Base-by-base conservation (phyloP, 805 yeast genomes). In the Starmerella potacharoeniae region DNA sequence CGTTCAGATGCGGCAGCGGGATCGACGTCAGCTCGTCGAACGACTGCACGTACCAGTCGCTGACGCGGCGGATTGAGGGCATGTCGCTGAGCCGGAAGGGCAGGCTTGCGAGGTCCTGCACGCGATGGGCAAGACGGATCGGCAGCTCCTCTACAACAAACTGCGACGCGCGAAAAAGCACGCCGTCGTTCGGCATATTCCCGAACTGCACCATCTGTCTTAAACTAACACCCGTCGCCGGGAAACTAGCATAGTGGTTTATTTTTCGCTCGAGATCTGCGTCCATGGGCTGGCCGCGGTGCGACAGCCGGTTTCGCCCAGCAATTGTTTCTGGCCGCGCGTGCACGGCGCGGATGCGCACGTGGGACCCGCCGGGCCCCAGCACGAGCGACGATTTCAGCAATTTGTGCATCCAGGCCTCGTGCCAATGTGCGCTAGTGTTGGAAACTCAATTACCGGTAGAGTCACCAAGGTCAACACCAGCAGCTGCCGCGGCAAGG, bases 121-220 rank as follows among this genome's bases (percentile, higher is more conserved):
- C 95, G 52, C 95, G 77, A 64, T 84, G 86, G 2, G 95, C 95
- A 49, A 88, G 74, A 57, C 96, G 75, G 43, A 88, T 86, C 1
- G 96, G 96, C 37, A 89, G 75, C 68, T 89, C 96, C 65, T 86
- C 87, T 1, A 84, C 86, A 9, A 85, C 81, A 66, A 88, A 88
- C 67, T 84, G 86, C 6, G 90, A 83, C 0, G 95, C 95, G 48
- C 86, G 77, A 67, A 84, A 89, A 42, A 86, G 72, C 10, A 85
- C 78, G 3, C 95, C 95, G 13, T 85, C 86, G 35, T 79, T 76
- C 6, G 95, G 93, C 46, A 77, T 73, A 9, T 83, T 81, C 3
- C 96, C 96, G 71, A 88, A 85, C 66, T 86, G 93, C 17, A 88
- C 96, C 95, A 88, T 87, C 68, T 87, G 95, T 55, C 88, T 75